These are phyloP conservation scores for Chimonanthus salicifolius DNA, from an alignment of 164 flowering plant species.

Conservation along the genomic window DNA sequence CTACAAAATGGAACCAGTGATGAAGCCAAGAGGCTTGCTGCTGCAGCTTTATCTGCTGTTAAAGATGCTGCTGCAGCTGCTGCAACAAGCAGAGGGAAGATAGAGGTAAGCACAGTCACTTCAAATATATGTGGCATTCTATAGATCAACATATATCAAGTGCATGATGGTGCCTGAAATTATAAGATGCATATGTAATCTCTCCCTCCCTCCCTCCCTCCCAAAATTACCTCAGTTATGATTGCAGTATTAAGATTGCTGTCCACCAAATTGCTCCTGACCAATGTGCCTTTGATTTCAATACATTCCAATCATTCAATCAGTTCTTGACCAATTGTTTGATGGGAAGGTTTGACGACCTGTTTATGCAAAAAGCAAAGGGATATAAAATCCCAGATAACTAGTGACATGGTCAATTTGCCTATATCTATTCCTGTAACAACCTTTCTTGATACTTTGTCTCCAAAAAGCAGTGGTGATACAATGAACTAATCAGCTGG, in stretches of 20 bases:
- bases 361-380: background rate
- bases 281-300: no score
- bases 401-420: background rate
- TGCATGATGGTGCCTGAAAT: background rate
- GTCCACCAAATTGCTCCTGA: no score
- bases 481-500: background rate
- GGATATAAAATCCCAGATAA: background rate
- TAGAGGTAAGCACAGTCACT: constrained; percentile 46
- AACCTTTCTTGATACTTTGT: background rate
- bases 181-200: background rate
- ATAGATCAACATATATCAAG: background rate
- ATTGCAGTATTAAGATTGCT: no score
- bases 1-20: constrained; percentile 43
- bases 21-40: constrained; percentile 73
- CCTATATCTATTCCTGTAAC: background rate
- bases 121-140: background rate
- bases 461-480: background rate
- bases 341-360: background rate
- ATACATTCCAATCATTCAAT: background rate
- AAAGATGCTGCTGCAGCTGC: constrained; percentile 56
- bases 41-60: constrained; percentile 80
- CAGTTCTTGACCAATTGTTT: no score
- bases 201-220: no score
- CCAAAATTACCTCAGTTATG: no score
- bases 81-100: constrained; percentile 54